A percentile compares a stretch with the other conserved stretches of the same genome.
These are phyloP conservation scores for Auricularia heimuer DNA, from an alignment of 768 basidiomycete genomes.

Conservation along the genomic window DNA sequence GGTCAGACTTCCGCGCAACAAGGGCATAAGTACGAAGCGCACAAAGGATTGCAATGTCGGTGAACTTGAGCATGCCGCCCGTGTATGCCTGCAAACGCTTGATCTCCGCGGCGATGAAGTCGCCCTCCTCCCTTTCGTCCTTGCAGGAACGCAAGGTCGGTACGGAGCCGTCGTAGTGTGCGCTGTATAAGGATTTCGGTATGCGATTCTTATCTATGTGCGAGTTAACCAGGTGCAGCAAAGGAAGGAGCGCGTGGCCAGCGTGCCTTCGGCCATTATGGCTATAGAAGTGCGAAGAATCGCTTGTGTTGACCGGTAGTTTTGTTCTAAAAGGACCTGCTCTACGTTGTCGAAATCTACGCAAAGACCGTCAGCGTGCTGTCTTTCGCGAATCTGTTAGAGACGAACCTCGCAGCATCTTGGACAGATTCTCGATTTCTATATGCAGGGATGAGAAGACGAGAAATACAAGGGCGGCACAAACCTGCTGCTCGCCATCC, in stretches of 20 bases:
- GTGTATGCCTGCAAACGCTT: constrained; percentile 64
- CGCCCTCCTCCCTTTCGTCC: constrained; percentile 54
- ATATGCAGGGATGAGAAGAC: neutral
- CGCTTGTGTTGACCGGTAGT: constrained; percentile 74
- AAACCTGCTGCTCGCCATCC: constrained; percentile 67
- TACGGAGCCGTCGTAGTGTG: constrained; percentile 49
- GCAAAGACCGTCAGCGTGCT: too few relatives aligned
- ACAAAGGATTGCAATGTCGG: constrained; percentile 81
- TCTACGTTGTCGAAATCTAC: constrained; percentile 10
- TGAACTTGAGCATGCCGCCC: constrained; percentile 60
- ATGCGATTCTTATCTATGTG: constrained; percentile 61
- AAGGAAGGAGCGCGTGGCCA: neutral
- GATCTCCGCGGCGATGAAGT: constrained; percentile 67
- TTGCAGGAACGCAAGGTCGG: constrained; percentile 48
- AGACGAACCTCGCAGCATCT: constrained; percentile 50
- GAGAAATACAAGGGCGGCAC: constrained; percentile 11
- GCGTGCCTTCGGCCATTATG: constrained; percentile 70
- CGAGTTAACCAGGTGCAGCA: neutral
- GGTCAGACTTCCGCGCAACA: neutral
- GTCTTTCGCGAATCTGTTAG: constrained; percentile 12
- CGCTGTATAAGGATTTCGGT: constrained; percentile 59
- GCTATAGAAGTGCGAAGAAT: constrained; percentile 67
- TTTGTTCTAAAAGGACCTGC: constrained; percentile 73
- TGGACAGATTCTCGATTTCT: constrained; percentile 61
- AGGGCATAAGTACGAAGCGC: constrained; percentile 18